Percentiles rank a stretch among this genome's conserved stretches.
Evolutionary conservation across 2,329 filamentous ascomycete species (phyloP).

Genomic region (Alternaria sp.): DNA sequence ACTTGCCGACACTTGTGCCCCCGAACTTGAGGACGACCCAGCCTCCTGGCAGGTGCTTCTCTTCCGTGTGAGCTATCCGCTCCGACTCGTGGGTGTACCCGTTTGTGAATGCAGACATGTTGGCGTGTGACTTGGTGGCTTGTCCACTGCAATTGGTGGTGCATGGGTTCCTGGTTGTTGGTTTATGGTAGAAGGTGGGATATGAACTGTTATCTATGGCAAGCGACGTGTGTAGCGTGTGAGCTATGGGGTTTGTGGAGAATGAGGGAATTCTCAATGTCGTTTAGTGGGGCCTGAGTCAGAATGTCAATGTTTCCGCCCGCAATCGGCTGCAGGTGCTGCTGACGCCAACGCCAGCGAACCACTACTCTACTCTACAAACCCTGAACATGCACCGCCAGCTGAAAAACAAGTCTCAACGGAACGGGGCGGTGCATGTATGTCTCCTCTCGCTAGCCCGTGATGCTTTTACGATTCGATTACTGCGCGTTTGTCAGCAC

Average conservation of each 20-base stretch:
- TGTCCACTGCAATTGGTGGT: neutral
- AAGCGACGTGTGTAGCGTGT: conserved; percentile 17
- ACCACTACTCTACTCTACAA: conserved; percentile 9
- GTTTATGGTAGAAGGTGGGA: neutral
- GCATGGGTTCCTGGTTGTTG: neutral
- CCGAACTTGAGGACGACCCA: conserved; percentile 97
- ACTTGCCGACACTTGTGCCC: conserved; percentile 95
- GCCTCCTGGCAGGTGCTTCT: conserved; percentile 60
- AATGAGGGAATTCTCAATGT: conserved; percentile 18
- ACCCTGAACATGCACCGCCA: neutral
- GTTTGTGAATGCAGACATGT: conserved; percentile 43
- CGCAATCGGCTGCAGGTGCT: conserved; percentile 17
- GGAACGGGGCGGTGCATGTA: conserved; percentile 12
- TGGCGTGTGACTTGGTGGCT: conserved; percentile 14
- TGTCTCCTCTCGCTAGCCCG: neutral
- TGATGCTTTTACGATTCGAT: neutral
- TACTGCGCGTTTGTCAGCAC: neutral
- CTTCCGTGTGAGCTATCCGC: conserved; percentile 55
- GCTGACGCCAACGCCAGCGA: conserved; percentile 13
- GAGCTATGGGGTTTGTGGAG: conserved; percentile 18
- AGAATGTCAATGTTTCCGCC: conserved; percentile 17
- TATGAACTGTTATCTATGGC: neutral
- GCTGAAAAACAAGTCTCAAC: conserved; percentile 4
- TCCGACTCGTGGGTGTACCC: conserved; percentile 46
- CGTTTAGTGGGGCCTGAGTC: conserved; percentile 28